Evolutionary conservation across 2,329 filamentous ascomycete species (phyloP).

Genomic region (Paraconiothyrium brasiliense): DNA sequence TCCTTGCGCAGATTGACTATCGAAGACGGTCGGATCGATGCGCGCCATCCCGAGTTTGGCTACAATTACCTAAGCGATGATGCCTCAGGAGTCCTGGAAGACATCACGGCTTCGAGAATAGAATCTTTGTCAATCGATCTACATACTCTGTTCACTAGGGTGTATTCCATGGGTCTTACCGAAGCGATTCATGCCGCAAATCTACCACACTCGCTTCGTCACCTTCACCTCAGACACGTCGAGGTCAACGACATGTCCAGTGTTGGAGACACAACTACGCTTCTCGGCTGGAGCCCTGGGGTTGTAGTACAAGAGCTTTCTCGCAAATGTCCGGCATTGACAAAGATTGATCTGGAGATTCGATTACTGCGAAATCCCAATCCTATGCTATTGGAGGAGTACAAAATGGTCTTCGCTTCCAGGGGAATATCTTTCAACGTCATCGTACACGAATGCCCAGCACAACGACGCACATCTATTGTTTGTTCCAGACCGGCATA

Average conservation of each 20-base stretch:
- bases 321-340: constrained; percentile 5
- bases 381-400: not conserved
- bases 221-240: constrained; percentile 8
- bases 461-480: not conserved
- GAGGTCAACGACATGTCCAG: constrained; percentile 12
- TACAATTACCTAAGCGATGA: not conserved
- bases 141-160: constrained; percentile 4
- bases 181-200: not conserved
- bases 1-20: constrained; percentile 14
- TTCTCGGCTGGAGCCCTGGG: not conserved
- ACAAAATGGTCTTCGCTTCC: not conserved
- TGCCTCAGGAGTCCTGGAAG: not conserved
- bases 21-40: constrained; percentile 5
- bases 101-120: constrained; percentile 4
- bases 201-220: constrained; percentile 6
- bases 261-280: not conserved
- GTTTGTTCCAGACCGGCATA: not conserved
- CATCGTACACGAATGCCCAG: constrained; percentile 3
- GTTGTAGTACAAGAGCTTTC: constrained; percentile 3
- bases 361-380: constrained; percentile 1
- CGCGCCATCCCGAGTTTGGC: not conserved
- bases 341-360: constrained; percentile 13
- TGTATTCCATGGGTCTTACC: not conserved
- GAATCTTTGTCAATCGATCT: constrained; percentile 13
- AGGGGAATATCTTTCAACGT: constrained; percentile 1